Evolutionary conservation across 2,329 filamentous ascomycete genomes (phyloP).

Genomic region (Fonsecaea multimorphosa): DNA sequence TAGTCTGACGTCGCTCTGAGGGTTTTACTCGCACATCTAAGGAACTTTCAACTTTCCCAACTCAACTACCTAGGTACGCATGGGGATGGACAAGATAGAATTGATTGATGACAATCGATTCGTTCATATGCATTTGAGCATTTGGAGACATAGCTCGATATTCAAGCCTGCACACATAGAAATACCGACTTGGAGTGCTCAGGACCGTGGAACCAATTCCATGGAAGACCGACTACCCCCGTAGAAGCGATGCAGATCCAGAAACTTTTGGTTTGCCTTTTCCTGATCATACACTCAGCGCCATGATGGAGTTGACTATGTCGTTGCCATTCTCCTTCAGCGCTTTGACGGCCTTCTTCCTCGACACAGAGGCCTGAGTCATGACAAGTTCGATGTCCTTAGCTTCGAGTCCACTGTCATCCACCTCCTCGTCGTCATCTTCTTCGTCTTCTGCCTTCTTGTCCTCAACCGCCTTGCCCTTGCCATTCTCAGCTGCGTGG

Average conservation of each 20-base stretch:
- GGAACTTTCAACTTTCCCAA: background rate
- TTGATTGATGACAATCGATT: background rate
- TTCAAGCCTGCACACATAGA: conserved; percentile 14
- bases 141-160: conserved; percentile 20
- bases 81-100: background rate
- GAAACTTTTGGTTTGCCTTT: conserved; percentile 24
- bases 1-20: background rate
- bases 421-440: conserved; percentile 94
- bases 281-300: conserved; percentile 73
- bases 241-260: conserved; percentile 23
- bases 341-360: conserved; percentile 98
- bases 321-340: conserved; percentile 97
- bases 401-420: conserved; percentile 90
- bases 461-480: conserved; percentile 64
- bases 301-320: conserved; percentile 99
- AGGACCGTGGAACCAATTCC: conserved; percentile 8
- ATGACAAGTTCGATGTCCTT: conserved; percentile 99
- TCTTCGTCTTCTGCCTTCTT: conserved; percentile 78
- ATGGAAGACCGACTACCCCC: conserved; percentile 4
- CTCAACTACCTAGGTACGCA: background rate
- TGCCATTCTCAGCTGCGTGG: conserved; percentile 66
- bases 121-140: conserved; percentile 18
- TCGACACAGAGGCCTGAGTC: conserved; percentile 93
- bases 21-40: background rate
- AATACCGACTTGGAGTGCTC: conserved; percentile 3